Evolutionary conservation across 352 stramenopile genomes (phyloP).

Genomic region (Pythium angustatum): DNA sequence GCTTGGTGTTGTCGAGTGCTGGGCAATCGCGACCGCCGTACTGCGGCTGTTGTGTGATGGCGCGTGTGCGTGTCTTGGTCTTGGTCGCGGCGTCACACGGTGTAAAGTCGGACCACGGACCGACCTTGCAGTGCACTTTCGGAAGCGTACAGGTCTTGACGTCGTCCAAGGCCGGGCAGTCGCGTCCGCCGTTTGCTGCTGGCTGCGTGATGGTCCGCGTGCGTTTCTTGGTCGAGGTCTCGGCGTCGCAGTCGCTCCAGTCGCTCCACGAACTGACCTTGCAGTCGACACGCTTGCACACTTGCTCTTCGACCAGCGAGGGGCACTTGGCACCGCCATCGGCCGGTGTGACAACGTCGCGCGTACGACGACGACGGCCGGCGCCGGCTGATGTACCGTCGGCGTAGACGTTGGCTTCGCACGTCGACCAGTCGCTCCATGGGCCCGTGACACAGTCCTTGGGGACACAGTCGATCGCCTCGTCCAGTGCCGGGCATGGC

Average conservation of each 20-base stretch:
- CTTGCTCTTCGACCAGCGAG: conserved; percentile 35
- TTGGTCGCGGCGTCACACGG: conserved; percentile 48
- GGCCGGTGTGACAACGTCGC: conserved; percentile 33
- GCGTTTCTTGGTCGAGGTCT: conserved; percentile 33
- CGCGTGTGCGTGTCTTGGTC: conserved; percentile 48
- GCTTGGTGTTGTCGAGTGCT: conserved; percentile 33
- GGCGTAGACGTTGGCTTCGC: conserved; percentile 28
- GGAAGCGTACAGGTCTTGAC: conserved; percentile 38
- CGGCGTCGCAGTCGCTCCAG: conserved; percentile 46
- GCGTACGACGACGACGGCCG: conserved; percentile 43
- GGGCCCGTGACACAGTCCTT: conserved; percentile 57
- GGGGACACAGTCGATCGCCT: conserved; percentile 52
- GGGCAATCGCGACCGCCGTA: conserved; percentile 45
- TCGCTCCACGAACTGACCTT: conserved; percentile 43
- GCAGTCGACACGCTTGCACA: conserved; percentile 51
- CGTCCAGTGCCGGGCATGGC: conserved; percentile 43
- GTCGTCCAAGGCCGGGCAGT: conserved; percentile 43
- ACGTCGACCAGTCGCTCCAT: conserved; percentile 44
- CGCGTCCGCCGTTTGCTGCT: conserved; percentile 36
- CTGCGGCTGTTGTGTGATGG: conserved; percentile 34
- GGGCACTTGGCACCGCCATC: conserved; percentile 45
- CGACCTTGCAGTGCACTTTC: conserved; percentile 50
- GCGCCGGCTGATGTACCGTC: too few relatives aligned
- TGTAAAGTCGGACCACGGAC: conserved; percentile 48
- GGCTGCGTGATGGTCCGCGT: conserved; percentile 43